Conservation (phyloP, 1,284 basidiomycete genomes). For the Hymenochaete sp. region DNA sequence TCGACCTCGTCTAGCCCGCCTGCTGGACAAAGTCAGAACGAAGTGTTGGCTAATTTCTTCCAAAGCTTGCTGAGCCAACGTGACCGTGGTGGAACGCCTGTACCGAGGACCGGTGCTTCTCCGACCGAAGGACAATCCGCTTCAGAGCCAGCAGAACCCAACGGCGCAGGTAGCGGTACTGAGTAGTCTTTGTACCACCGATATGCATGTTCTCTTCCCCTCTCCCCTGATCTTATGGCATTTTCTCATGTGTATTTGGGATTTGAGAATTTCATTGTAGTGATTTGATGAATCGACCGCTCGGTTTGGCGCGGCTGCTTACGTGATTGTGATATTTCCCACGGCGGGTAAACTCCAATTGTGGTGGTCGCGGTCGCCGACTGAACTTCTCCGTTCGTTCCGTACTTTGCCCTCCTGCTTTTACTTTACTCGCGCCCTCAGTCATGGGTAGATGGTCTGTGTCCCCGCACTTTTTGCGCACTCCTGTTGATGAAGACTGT, state of each 20-base stretch:
- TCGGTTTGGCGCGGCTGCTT: background rate
- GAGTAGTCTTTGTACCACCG: constrained; percentile 4
- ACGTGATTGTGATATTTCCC: background rate
- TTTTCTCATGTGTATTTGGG: background rate
- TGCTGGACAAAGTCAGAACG: constrained; percentile 62
- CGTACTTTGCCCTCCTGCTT: no score
- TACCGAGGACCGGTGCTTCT: constrained; percentile 3
- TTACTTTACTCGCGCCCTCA: no score
- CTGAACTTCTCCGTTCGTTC: constrained; percentile 5
- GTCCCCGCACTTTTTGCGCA: constrained; percentile 8
- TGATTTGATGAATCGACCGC: background rate
- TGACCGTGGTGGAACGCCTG: constrained; percentile 35
- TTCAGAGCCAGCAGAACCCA: constrained; percentile 9
- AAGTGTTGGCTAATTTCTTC: constrained; percentile 83
- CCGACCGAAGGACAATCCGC: background rate
- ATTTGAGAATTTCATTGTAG: background rate
- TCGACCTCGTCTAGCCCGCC: constrained; percentile 42
- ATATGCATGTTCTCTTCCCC: background rate
- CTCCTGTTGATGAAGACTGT: background rate
- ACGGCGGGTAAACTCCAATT: no score
- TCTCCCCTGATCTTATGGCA: background rate
- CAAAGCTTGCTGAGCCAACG: constrained; percentile 66
- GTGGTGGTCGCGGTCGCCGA: constrained; percentile 1
- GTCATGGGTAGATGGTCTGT: constrained; percentile 19
- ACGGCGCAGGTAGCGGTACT: constrained; percentile 15